Evolutionary conservation across 2,329 filamentous ascomycete genomes (phyloP).

Genomic region (Penicillium sp.): DNA sequence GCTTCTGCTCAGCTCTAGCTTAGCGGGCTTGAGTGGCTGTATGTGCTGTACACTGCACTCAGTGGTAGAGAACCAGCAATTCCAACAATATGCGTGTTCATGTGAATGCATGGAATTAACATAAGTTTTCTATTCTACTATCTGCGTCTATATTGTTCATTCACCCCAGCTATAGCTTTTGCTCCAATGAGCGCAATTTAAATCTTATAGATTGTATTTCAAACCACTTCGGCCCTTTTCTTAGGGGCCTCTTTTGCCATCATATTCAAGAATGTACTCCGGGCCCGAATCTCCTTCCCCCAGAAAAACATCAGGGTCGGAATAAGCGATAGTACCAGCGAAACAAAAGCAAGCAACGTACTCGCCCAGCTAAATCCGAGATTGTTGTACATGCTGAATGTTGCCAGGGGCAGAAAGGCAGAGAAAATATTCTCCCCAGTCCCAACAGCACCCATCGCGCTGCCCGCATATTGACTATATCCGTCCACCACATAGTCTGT

Average conservation of each 20-base stretch:
- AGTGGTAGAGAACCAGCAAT: no score
- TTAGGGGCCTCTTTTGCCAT: background rate
- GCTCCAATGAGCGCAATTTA: background rate
- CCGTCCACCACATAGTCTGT: background rate
- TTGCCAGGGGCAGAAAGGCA: background rate
- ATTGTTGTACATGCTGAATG: background rate
- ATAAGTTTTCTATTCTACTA: background rate
- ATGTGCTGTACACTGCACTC: no score
- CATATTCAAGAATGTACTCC: background rate
- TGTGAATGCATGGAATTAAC: no score
- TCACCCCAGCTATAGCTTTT: background rate
- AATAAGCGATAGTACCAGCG: background rate
- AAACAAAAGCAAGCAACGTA: background rate
- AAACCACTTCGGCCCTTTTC: background rate
- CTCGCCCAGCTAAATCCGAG: background rate
- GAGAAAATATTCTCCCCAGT: background rate
- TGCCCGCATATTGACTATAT: background rate
- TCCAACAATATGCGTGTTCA: no score
- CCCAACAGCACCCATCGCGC: background rate
- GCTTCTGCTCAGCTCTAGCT: no score
- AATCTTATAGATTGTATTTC: background rate
- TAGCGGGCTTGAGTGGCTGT: no score
- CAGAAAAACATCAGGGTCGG: background rate
- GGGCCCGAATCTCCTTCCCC: background rate
- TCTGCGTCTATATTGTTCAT: background rate